Percentiles rank a stretch among this genome's conserved stretches.
These are phyloP conservation scores for Ampelocalamus luodianensis DNA, from an alignment of 176 grass and related monocot species.

Conservation along the genomic window DNA sequence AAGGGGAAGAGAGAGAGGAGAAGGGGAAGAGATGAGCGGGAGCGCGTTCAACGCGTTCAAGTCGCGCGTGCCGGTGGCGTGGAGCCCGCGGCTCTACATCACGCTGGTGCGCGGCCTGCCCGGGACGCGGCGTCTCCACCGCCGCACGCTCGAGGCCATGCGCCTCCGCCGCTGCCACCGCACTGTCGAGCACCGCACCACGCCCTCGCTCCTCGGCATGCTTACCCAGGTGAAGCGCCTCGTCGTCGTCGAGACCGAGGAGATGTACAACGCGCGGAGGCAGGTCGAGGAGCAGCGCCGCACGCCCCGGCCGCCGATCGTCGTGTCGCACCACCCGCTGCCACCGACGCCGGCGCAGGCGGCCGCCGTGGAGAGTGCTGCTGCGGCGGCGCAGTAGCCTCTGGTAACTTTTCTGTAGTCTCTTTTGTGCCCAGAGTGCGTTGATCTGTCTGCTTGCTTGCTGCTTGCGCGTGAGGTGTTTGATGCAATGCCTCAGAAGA, in stretches of 20 bases:
- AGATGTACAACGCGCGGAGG: conserved; percentile 80
- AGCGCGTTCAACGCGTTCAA: conserved; percentile 91
- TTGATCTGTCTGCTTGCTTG: background rate
- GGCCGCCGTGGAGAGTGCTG: background rate
- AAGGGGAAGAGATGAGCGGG: conserved; percentile 54
- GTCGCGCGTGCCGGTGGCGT: conserved; percentile 63
- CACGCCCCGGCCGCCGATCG: conserved; percentile 74
- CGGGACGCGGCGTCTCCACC: conserved; percentile 81
- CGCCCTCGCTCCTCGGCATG: conserved; percentile 92
- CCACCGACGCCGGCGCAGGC: background rate
- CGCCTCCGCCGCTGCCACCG: conserved; percentile 90
- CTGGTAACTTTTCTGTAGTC: conserved; percentile 2
- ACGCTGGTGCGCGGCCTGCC: conserved; percentile 90
- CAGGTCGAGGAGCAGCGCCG: conserved; percentile 69
- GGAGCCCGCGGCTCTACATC: conserved; percentile 83
- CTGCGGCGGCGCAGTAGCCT: conserved; percentile 24
- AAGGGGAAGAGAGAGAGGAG: background rate
- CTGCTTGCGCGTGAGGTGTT: background rate
- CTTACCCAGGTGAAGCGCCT: conserved; percentile 94
- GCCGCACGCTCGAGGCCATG: conserved; percentile 97
- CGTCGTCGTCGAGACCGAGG: conserved; percentile 86
- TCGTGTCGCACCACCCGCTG: conserved; percentile 55
- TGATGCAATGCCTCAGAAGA: background rate
- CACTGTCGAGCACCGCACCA: conserved; percentile 87
- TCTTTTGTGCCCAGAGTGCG: background rate